phyloP scores from a whole-genome alignment of 2,329 filamentous ascomycete species.

The Colletotrichum lindemuthianum region DNA sequence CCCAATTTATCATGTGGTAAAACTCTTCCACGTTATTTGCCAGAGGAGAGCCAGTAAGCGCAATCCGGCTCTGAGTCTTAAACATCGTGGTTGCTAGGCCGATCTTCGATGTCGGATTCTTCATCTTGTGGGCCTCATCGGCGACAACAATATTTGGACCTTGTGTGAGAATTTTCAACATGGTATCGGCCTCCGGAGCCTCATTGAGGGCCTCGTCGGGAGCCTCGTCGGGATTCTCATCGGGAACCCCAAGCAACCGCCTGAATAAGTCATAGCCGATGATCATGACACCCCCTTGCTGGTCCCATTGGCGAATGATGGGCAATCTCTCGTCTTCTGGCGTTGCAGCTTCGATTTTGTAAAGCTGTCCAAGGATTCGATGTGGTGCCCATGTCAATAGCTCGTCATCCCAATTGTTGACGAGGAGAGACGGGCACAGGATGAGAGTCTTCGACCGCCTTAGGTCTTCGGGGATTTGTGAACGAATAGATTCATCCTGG shows the following conservation, averaged over 20 bases:
- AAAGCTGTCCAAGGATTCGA: conserved; percentile 63
- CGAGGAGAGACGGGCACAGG: conserved; percentile 77
- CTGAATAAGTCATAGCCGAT: conserved; percentile 78
- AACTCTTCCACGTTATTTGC: conserved; percentile 88
- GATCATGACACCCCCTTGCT: conserved; percentile 76
- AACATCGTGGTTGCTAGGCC: conserved; percentile 67
- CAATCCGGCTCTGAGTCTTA: conserved; percentile 76
- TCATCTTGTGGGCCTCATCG: conserved; percentile 86
- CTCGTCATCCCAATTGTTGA: conserved; percentile 88
- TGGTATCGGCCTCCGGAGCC: conserved; percentile 11
- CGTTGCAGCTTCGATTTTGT: conserved; percentile 61
- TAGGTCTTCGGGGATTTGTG: conserved; percentile 76
- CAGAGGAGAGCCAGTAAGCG: conserved; percentile 86
- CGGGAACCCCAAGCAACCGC: conserved; percentile 43
- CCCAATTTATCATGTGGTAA: conserved; percentile 88
- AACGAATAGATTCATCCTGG: conserved; percentile 61
- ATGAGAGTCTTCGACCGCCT: conserved; percentile 73
- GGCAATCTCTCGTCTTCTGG: conserved; percentile 50
- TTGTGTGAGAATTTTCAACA: conserved; percentile 61
- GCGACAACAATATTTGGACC: conserved; percentile 79
- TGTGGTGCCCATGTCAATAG: conserved; percentile 74
- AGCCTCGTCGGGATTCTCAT: conserved; percentile 40
- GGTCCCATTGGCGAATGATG: conserved; percentile 68
- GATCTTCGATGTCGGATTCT: conserved; percentile 68
- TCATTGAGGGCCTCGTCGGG: too few relatives aligned